Base-by-base conservation (phyloP, 495 filamentous ascomycete genomes). In the Filosporella fistucella region DNA sequence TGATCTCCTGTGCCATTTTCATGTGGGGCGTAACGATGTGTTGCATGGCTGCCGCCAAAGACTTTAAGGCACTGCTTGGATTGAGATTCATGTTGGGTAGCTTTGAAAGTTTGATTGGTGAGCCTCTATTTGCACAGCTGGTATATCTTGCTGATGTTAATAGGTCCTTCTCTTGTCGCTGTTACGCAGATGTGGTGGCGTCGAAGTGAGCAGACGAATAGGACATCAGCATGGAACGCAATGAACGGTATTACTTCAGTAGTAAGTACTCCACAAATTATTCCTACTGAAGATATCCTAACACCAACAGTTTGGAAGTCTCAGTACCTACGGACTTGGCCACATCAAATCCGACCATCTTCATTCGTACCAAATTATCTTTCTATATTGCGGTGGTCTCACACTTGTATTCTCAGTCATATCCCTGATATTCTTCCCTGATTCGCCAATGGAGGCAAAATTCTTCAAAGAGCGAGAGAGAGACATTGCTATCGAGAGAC, bases 161-260 rank as follows among this genome's bases (percentile, higher is more conserved):
- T 69, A 51, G 76, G 76, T 3, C 76, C 77, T 2, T 69, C 70
- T 12, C 78, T 78, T 41, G 72, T 80, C 41, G 76, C 76, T 3
- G 65, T 80, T 4, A 76, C 75, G 2, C 76, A 80, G 54, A 77
- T 79, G 74, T 82, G 78, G 78, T 82, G 75, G 51, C 66, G 74
- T 42, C 68, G 78, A 28, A 59, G 63, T 13, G 78, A 82, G 51
- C 77, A 82, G 62, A 77, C 78, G 2, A 63, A 75, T 22, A 58
- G 77, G 17, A 68, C 72, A 21, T 70, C 74, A 28, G 70, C 71
- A 12, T 82, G 48, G 48, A 40, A 44, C 33, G 18, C 28, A 7
- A 36, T 36, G 0, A 51, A 44, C 28, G 38, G 18, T 41, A 8
- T 23, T 22, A 17, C 23, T 23, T 8, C 38, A 41, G 20, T 41